phyloP scores from a whole-genome alignment of 441 rosid species.

The Populus hybrid region DNA sequence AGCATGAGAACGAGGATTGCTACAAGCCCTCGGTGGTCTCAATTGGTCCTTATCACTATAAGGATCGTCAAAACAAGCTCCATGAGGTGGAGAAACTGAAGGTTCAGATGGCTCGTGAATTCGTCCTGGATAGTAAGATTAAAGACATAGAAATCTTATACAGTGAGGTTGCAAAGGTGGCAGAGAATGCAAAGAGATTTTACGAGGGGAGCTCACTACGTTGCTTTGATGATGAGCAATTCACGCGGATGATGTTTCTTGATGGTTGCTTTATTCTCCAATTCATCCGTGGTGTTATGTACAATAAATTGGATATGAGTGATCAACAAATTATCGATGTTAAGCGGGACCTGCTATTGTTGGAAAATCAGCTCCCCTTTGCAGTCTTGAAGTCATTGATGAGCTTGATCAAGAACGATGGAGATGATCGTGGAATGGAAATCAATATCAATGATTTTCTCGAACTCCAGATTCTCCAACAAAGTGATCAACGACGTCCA shows the following conservation, averaged over 20 bases:
- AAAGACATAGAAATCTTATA: not conserved
- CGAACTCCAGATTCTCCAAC: not conserved
- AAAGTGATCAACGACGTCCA: not conserved
- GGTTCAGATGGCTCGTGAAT: not conserved
- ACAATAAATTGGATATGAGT: not conserved
- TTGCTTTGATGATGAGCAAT: not conserved
- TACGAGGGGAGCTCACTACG: not conserved
- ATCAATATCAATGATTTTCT: not conserved
- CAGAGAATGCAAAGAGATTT: not conserved
- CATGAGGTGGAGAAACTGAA: slow-evolving; percentile 4
- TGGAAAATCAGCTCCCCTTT: slow-evolving; percentile 21
- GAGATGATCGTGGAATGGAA: not conserved
- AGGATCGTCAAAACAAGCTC: not conserved
- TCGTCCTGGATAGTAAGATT: too few species aligned
- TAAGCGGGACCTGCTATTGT: slow-evolving; percentile 8
- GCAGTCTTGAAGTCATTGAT: not conserved
- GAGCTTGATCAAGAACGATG: not conserved
- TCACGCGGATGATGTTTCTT: slow-evolving; percentile 19
- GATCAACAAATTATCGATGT: not conserved
- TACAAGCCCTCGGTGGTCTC: slow-evolving; percentile 14
- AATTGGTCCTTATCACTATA: slow-evolving; percentile 19
- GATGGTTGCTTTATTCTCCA: slow-evolving; percentile 21
- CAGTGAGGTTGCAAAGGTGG: not conserved
- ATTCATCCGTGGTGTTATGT: not conserved
- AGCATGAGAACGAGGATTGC: not conserved